Evolutionary conservation across 129 eudicot genomes (phyloP).

Genomic region (Flaveria robusta): DNA sequence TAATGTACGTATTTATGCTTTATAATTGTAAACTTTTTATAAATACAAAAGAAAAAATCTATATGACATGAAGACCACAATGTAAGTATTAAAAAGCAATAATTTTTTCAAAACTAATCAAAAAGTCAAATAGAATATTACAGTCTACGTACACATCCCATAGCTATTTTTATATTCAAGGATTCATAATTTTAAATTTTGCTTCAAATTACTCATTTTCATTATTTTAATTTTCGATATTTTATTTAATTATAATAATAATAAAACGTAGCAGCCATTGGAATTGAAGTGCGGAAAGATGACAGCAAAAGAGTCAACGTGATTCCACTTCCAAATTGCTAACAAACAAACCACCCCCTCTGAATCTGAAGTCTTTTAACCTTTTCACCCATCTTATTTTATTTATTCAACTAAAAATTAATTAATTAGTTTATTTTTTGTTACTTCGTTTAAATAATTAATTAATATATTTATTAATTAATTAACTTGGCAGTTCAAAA

Average conservation of each 20-base stretch:
- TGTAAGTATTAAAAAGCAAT: no score
- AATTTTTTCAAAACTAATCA: no score
- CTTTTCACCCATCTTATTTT: conserved; percentile 52
- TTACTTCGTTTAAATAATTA: no score
- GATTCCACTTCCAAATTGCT: conserved; percentile 81
- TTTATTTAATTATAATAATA: neutral
- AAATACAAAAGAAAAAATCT: no score
- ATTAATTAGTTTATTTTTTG: neutral
- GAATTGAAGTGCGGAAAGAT: conserved; percentile 3
- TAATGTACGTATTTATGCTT: no score
- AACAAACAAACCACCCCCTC: conserved; percentile 48
- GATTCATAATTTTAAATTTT: neutral
- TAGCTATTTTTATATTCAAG: neutral
- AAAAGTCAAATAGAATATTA: no score
- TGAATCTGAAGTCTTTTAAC: conserved; percentile 42
- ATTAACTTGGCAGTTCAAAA: conserved; percentile 21
- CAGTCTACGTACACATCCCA: neutral
- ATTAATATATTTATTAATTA: neutral
- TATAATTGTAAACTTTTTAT: no score
- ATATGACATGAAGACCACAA: no score
- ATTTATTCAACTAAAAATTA: conserved; percentile 11
- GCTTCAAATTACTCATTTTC: neutral
- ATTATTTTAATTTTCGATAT: neutral
- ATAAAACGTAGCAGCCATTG: conserved; percentile 25
- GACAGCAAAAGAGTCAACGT: conserved; percentile 47